phyloP scores from a whole-genome alignment of 495 filamentous ascomycete species.

The Umbilicaria muhlenbergii region DNA sequence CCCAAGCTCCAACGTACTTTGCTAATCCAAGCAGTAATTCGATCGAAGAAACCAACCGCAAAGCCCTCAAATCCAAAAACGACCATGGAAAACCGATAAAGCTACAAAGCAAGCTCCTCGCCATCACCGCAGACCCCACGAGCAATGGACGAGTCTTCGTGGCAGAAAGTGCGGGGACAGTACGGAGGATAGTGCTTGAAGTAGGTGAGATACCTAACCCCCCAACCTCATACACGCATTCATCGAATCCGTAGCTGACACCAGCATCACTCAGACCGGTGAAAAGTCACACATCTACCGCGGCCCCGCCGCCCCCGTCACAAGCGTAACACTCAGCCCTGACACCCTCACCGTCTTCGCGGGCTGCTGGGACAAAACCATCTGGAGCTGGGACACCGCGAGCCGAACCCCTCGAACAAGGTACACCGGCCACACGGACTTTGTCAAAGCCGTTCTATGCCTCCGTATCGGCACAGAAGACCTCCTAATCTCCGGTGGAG shows the following conservation, averaged over 20 bases:
- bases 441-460: slow-evolving; percentile 61
- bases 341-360: slow-evolving; percentile 46
- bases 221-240: no score
- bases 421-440: slow-evolving; percentile 74
- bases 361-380: slow-evolving; percentile 82
- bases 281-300: slow-evolving; percentile 40
- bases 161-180: slow-evolving; percentile 67
- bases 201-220: slow-evolving; percentile 41
- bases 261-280: slow-evolving; percentile 23
- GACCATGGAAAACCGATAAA: slow-evolving; percentile 65
- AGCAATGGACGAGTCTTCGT: slow-evolving; percentile 50
- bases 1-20: slow-evolving; percentile 3
- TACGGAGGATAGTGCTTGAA: slow-evolving; percentile 56
- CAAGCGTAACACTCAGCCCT: slow-evolving; percentile 55
- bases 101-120: slow-evolving; percentile 74
- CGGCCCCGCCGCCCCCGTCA: slow-evolving; percentile 66
- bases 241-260: not conserved
- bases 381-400: slow-evolving; percentile 66
- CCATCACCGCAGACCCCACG: slow-evolving; percentile 51
- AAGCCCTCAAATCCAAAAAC: slow-evolving; percentile 68
- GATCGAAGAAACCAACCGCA: slow-evolving; percentile 53
- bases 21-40: slow-evolving; percentile 38
- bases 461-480: slow-evolving; percentile 30
- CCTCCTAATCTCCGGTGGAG: slow-evolving; percentile 67
- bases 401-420: slow-evolving; percentile 33